Percentiles rank a stretch among this genome's conserved stretches.
Conservation (phyloP, 768 basidiomycete genomes). For the Phaeolepiota aurea region DNA sequence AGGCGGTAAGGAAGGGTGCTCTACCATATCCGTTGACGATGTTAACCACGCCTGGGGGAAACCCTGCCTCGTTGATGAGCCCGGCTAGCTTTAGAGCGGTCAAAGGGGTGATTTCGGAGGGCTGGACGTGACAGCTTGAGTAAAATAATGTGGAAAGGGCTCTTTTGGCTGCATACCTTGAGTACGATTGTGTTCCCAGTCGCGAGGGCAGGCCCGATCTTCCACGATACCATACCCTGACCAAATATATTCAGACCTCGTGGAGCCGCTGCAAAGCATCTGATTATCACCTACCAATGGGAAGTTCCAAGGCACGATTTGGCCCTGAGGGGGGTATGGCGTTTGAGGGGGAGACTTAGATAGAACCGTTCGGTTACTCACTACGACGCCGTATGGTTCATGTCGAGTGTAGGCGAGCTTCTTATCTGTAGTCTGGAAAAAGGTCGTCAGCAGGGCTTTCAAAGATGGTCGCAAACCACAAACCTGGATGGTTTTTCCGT, state of each 20-base stretch:
- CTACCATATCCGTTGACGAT: slow-evolving; percentile 63
- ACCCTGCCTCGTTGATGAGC: slow-evolving; percentile 66
- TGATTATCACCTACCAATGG: slow-evolving; percentile 13
- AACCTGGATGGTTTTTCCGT: slow-evolving; percentile 67
- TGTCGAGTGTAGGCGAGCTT: slow-evolving; percentile 65
- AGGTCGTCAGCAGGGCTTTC: background rate
- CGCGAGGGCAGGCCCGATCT: slow-evolving; percentile 76
- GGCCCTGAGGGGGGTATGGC: slow-evolving; percentile 31
- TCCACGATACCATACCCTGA: slow-evolving; percentile 61
- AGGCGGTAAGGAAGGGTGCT: too few species aligned
- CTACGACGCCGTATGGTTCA: slow-evolving; percentile 53
- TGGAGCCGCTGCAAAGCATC: slow-evolving; percentile 7
- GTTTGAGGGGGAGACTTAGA: slow-evolving; percentile 5
- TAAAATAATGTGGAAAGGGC: background rate
- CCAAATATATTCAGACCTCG: slow-evolving; percentile 11
- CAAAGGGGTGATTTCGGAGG: slow-evolving; percentile 73
- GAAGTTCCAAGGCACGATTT: slow-evolving; percentile 57
- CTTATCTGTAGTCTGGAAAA: slow-evolving; percentile 33
- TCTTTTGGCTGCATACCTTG: slow-evolving; percentile 25
- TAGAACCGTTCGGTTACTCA: slow-evolving; percentile 7
- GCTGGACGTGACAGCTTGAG: slow-evolving; percentile 21
- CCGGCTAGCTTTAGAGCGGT: slow-evolving; percentile 48
- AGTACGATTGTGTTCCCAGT: slow-evolving; percentile 74
- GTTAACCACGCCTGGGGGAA: slow-evolving; percentile 77
- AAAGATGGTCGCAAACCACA: slow-evolving; percentile 5